Evolutionary conservation across 768 basidiomycete species (phyloP).

Genomic region (Amanita exitialis): DNA sequence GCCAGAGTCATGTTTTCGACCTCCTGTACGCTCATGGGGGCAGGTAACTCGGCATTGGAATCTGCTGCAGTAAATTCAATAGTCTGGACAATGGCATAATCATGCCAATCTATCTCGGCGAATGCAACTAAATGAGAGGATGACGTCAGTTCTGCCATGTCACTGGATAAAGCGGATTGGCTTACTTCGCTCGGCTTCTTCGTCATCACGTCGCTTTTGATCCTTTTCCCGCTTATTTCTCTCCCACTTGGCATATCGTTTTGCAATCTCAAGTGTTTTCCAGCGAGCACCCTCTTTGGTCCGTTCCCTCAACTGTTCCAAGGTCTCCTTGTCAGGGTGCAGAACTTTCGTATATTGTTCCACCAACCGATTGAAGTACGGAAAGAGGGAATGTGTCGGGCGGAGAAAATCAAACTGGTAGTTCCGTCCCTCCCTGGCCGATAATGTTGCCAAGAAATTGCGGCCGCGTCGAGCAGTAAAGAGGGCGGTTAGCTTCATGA

Average conservation of each 20-base stretch:
- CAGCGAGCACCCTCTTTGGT: conserved; percentile 60
- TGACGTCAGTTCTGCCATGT: conserved; percentile 1
- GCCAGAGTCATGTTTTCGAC: conserved; percentile 94
- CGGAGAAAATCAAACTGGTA: conserved; percentile 97
- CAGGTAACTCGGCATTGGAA: conserved; percentile 81
- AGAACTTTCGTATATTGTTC: conserved; percentile 93
- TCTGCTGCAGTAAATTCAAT: conserved; percentile 96
- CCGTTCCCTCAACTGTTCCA: conserved; percentile 61
- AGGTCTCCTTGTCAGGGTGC: conserved; percentile 65
- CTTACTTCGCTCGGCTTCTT: conserved; percentile 83
- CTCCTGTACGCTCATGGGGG: conserved; percentile 94
- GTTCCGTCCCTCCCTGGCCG: conserved; percentile 84
- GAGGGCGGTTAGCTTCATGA: conserved; percentile 91
- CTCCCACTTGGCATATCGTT: conserved; percentile 84
- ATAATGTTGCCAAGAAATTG: conserved; percentile 75
- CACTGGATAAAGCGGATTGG: conserved; percentile 12
- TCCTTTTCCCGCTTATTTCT: conserved; percentile 74
- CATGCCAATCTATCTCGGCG: conserved; percentile 98
- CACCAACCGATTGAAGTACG: conserved; percentile 94
- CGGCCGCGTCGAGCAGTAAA: conserved; percentile 91
- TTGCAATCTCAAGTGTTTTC: conserved; percentile 68
- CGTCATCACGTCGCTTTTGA: conserved; percentile 80
- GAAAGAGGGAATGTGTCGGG: conserved; percentile 92
- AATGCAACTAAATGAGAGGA: conserved; percentile 56
- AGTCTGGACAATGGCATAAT: conserved; percentile 96